Conservation (phyloP, 495 filamentous ascomycete species). For the Chaetomium fimeti region DNA sequence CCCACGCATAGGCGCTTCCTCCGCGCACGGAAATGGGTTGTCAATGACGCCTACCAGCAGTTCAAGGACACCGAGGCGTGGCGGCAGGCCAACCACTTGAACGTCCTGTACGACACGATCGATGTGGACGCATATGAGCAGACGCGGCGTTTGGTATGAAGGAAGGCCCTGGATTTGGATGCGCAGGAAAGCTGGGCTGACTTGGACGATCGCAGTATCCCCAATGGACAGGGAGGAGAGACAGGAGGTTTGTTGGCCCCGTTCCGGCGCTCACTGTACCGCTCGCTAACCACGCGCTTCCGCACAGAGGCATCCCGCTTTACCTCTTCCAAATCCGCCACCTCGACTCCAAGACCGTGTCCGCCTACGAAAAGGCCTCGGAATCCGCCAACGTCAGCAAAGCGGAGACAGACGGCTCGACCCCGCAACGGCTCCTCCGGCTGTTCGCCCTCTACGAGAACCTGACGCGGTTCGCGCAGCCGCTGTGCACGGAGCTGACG, state of each 20-base stretch:
- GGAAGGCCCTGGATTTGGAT: background rate
- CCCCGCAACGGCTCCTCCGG: constrained; percentile 66
- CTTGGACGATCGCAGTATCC: constrained; percentile 64
- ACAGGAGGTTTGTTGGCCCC: constrained; percentile 50
- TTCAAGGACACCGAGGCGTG: constrained; percentile 89
- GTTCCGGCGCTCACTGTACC: background rate
- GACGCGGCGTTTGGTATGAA: constrained; percentile 66
- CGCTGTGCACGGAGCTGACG: constrained; percentile 67
- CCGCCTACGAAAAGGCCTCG: constrained; percentile 67
- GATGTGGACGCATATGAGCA: constrained; percentile 79
- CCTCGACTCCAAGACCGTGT: constrained; percentile 74
- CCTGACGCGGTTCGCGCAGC: constrained; percentile 80
- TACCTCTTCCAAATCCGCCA: constrained; percentile 85
- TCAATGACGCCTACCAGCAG: constrained; percentile 72
- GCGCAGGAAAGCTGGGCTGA: background rate
- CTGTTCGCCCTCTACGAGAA: constrained; percentile 89
- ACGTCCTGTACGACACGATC: constrained; percentile 71
- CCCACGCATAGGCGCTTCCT: constrained; percentile 63
- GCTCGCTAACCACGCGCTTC: background rate
- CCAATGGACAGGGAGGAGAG: constrained; percentile 86
- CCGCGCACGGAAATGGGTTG: constrained; percentile 71
- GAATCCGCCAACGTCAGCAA: constrained; percentile 52
- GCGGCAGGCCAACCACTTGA: constrained; percentile 73
- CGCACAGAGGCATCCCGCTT: constrained; percentile 72
- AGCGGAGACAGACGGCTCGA: constrained; percentile 58